Evolutionary conservation across 495 filamentous ascomycete genomes (phyloP).

Genomic region (Baudoinia panamericana): DNA sequence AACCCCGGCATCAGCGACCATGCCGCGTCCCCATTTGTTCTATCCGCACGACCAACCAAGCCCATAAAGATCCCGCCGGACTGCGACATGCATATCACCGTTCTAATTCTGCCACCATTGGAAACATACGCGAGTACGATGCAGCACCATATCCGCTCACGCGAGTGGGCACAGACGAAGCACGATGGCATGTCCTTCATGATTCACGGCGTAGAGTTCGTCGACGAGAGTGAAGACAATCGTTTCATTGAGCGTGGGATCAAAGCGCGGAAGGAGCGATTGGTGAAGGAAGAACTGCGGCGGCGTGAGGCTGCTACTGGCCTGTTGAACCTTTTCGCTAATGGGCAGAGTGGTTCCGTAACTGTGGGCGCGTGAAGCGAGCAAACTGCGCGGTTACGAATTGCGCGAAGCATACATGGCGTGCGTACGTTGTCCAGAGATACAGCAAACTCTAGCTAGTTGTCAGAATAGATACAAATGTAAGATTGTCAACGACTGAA

Average conservation of each 20-base stretch:
- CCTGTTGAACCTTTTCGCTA: slow-evolving; percentile 15
- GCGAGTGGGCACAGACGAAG: slow-evolving; percentile 47
- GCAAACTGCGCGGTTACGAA: too few species aligned
- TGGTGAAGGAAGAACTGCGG: slow-evolving; percentile 23
- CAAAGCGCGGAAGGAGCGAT: slow-evolving; percentile 47
- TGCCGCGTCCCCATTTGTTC: slow-evolving; percentile 20
- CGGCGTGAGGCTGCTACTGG: slow-evolving; percentile 15
- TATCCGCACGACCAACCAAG: slow-evolving; percentile 30
- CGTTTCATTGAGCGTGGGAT: slow-evolving; percentile 53
- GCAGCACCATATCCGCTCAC: slow-evolving; percentile 65
- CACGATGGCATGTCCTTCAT: slow-evolving; percentile 89
- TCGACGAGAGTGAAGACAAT: slow-evolving; percentile 50
- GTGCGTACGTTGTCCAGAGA: too few species aligned
- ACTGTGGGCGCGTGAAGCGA: too few species aligned
- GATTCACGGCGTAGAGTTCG: slow-evolving; percentile 65
- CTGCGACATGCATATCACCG: slow-evolving; percentile 69
- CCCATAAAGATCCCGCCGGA: slow-evolving; percentile 43
- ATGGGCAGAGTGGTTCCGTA: too few species aligned
- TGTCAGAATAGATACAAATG: too few species aligned
- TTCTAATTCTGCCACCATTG: slow-evolving; percentile 69
- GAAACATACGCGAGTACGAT: slow-evolving; percentile 61
- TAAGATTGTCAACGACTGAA: too few species aligned
- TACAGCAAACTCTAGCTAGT: too few species aligned
- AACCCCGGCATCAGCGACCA: slow-evolving; percentile 9
- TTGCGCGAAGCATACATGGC: too few species aligned